Evolutionary conservation across 2,329 filamentous ascomycete genomes (phyloP).

Genomic region (Bimuria novae-zelandiae): DNA sequence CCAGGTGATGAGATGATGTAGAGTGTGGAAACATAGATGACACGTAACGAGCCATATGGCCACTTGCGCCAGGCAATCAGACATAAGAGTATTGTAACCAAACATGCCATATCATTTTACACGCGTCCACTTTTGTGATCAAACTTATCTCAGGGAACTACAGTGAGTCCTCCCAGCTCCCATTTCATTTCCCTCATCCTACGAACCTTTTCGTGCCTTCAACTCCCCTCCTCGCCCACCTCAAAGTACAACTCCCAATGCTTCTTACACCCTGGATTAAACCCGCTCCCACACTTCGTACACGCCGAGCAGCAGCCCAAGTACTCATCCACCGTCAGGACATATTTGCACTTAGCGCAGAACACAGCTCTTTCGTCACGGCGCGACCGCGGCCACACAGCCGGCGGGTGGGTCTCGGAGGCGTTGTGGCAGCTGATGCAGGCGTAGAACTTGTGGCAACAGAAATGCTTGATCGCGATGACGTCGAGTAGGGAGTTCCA

Average conservation of each 20-base stretch:
- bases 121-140: too few species aligned
- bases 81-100: too few species aligned
- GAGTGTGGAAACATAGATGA: too few species aligned
- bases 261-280: slow-evolving; percentile 42
- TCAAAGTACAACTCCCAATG: slow-evolving; percentile 45
- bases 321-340: slow-evolving; percentile 37
- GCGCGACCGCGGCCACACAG: slow-evolving; percentile 25
- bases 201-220: too few species aligned
- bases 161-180: too few species aligned
- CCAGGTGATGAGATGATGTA: too few species aligned
- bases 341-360: slow-evolving; percentile 37
- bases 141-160: too few species aligned
- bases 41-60: too few species aligned
- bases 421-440: slow-evolving; percentile 42
- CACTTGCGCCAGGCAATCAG: too few species aligned
- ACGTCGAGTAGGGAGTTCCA: slow-evolving; percentile 42
- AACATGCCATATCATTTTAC: too few species aligned
- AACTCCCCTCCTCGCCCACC: background rate
- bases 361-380: slow-evolving; percentile 31
- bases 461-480: slow-evolving; percentile 44
- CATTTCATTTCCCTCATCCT: too few species aligned
- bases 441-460: slow-evolving; percentile 45
- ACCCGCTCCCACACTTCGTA: slow-evolving; percentile 31
- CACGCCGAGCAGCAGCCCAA: slow-evolving; percentile 35
- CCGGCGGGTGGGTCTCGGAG: slow-evolving; percentile 29